Conservation (phyloP, 2,329 filamentous ascomycete genomes). For the Colletotrichum sp. region DNA sequence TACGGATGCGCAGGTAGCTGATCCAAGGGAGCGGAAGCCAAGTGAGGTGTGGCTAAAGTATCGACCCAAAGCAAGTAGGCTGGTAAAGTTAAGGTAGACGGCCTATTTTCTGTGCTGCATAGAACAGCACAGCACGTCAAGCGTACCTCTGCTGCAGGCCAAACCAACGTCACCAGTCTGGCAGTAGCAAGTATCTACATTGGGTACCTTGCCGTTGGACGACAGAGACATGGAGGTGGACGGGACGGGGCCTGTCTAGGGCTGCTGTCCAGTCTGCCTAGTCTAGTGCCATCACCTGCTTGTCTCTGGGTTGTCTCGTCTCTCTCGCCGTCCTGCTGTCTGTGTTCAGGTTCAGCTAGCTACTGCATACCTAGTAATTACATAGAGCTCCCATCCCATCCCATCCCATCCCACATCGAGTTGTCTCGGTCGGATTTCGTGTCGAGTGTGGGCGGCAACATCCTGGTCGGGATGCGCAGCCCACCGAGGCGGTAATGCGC, state of each 20-base stretch:
- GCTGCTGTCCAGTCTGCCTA: not conserved
- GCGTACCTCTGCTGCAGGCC: not conserved
- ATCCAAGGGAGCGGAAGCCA: conserved; percentile 15
- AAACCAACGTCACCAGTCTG: not conserved
- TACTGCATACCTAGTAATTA: not conserved
- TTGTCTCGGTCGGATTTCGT: not conserved
- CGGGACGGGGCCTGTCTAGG: not conserved
- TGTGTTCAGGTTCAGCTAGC: not conserved
- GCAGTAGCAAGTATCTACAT: not conserved
- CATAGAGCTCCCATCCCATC: not conserved
- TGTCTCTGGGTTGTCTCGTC: not conserved
- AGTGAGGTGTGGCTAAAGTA: not conserved
- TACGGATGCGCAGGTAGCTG: not conserved
- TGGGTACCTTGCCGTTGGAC: not conserved
- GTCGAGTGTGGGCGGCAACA: not conserved
- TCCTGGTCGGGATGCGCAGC: conserved; percentile 5
- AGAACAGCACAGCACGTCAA: not conserved
- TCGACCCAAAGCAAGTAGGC: not conserved
- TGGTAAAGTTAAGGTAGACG: not conserved
- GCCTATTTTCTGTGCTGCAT: not conserved
- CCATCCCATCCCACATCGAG: not conserved
- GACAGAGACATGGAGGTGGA: not conserved
- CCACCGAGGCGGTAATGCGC: conserved; percentile 11
- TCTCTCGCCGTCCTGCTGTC: not conserved
- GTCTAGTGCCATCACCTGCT: not conserved